Conservation (phyloP, 2,329 filamentous ascomycete genomes). For the Colletotrichum sp. region DNA sequence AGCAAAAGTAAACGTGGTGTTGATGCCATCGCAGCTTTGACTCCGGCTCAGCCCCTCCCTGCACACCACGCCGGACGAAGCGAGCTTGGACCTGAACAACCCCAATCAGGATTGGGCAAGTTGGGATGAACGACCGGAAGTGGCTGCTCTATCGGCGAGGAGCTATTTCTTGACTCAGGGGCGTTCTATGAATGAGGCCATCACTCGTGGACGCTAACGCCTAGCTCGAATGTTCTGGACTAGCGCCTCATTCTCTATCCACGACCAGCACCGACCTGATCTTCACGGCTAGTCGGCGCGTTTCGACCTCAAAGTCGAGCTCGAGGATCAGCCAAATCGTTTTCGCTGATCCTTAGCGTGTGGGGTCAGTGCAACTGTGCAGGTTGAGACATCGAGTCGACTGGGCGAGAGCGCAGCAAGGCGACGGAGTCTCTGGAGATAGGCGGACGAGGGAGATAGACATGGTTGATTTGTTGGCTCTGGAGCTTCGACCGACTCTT, state of each 20-base stretch:
- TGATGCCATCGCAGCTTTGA: constrained; percentile 4
- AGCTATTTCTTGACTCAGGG: constrained; percentile 17
- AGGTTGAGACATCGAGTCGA: not conserved
- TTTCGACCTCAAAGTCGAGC: not conserved
- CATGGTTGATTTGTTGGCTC: not conserved
- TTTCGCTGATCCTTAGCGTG: not conserved
- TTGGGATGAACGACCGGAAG: constrained; percentile 14
- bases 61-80: constrained; percentile 4
- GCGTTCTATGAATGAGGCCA: not conserved
- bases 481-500: not conserved
- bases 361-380: not conserved
- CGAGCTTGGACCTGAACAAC: constrained; percentile 10
- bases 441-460: not conserved
- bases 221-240: not conserved
- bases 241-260: not conserved
- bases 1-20: not conserved
- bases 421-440: not conserved
- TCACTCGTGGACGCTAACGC: constrained; percentile 3
- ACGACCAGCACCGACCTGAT: not conserved
- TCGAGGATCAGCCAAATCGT: not conserved
- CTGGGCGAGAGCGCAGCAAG: not conserved
- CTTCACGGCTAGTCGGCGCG: not conserved
- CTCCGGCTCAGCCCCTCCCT: constrained; percentile 1
- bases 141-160: constrained; percentile 11
- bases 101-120: not conserved